These are phyloP conservation scores for Macrophomina tecta DNA, from an alignment of 2,329 filamentous ascomycete species.

Conservation along the genomic window DNA sequence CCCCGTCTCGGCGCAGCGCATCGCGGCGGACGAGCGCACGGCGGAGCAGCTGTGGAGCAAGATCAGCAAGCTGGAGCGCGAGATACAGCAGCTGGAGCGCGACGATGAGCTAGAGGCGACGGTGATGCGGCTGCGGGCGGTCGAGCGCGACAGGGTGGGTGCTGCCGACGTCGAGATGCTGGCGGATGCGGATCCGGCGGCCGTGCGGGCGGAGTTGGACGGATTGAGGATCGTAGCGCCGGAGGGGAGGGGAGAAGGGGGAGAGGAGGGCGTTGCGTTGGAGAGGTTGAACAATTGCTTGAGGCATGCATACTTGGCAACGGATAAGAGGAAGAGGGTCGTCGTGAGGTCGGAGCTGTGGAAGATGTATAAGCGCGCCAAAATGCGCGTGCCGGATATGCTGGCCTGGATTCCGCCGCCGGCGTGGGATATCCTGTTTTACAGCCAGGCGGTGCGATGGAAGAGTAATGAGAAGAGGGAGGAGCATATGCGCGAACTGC, in stretches of 20 bases:
- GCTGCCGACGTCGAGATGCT: neutral
- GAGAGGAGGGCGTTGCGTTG: slow-evolving; percentile 22
- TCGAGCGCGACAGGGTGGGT: neutral
- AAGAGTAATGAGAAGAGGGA: slow-evolving; percentile 41
- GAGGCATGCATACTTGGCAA: slow-evolving; percentile 43
- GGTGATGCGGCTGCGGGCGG: slow-evolving; percentile 5
- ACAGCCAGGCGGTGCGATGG: slow-evolving; percentile 46
- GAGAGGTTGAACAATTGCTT: slow-evolving; percentile 44
- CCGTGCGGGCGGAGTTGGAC: slow-evolving; percentile 1
- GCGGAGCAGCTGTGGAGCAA: neutral
- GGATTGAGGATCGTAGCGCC: neutral
- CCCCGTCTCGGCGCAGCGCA: neutral
- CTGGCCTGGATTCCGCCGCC: slow-evolving; percentile 41
- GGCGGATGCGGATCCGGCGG: slow-evolving; percentile 9
- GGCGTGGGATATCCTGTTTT: slow-evolving; percentile 47
- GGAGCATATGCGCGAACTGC: slow-evolving; percentile 38
- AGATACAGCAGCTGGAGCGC: neutral
- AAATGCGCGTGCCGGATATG: slow-evolving; percentile 39
- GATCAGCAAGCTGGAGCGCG: slow-evolving; percentile 10
- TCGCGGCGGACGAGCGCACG: neutral
- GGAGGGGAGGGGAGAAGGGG: neutral
- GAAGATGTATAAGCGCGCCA: slow-evolving; percentile 43
- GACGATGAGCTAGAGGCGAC: slow-evolving; percentile 15
- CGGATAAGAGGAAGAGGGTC: slow-evolving; percentile 40
- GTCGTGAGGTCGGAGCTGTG: slow-evolving; percentile 36